Conservation (phyloP, 306 rosid genomes). For the Quercus robur region DNA sequence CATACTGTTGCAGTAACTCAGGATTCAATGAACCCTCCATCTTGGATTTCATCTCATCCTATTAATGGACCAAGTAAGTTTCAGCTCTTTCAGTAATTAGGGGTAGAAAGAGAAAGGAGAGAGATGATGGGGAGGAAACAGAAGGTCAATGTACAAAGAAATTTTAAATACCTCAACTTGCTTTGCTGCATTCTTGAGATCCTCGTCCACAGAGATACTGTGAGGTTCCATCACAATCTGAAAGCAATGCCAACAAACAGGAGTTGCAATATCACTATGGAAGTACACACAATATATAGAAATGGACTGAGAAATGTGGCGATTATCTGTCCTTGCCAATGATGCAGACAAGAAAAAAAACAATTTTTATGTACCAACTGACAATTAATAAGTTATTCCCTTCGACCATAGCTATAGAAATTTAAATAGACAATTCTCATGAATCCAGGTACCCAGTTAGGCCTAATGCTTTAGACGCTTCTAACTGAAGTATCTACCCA, state of each 20-base stretch:
- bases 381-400: neutral
- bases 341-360: neutral
- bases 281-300: neutral
- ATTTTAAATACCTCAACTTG: constrained; percentile 58
- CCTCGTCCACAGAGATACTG: constrained; percentile 71
- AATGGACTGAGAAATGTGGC: neutral
- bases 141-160: neutral
- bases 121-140: neutral
- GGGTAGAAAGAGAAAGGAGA: neutral
- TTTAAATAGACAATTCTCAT: neutral
- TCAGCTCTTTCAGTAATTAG: neutral
- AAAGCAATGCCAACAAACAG: constrained; percentile 2
- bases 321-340: neutral
- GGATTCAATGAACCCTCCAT: constrained; percentile 42
- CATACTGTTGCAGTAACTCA: constrained; percentile 50
- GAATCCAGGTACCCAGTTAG: neutral
- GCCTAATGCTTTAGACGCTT: neutral
- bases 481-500: neutral
- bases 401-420: neutral
- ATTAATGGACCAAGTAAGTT: constrained; percentile 15
- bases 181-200: constrained; percentile 75
- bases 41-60: constrained; percentile 61
- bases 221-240: constrained; percentile 80
- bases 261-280: neutral
- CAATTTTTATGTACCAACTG: neutral